Percentiles rank a stretch among this genome's conserved stretches.
These are phyloP conservation scores for Cladochytrium replicatum DNA, from an alignment of 192 early-diverging fungal species.

Conservation along the genomic window DNA sequence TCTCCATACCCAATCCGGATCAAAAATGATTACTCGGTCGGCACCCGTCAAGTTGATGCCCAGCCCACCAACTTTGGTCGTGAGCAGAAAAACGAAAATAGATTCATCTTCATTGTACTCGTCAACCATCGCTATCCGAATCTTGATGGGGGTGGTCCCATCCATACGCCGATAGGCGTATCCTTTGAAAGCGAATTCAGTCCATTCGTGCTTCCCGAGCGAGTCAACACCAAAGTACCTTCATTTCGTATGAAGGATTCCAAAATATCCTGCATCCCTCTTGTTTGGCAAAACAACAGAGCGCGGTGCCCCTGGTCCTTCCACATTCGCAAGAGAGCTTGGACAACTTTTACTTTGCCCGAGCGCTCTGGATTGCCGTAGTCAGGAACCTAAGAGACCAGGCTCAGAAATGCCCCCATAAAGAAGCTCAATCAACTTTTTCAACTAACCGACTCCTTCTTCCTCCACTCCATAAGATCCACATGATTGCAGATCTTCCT, in stretches of 20 bases:
- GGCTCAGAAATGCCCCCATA: no score
- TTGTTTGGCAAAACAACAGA: constrained; percentile 87
- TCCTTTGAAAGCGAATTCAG: constrained; percentile 14
- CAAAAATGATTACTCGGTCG: constrained; percentile 85
- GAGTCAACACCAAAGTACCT: no score
- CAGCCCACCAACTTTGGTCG: constrained; percentile 93
- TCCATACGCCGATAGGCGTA: constrained; percentile 86
- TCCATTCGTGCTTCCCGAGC: constrained; percentile 3
- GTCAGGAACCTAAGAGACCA: constrained; percentile 27
- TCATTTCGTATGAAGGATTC: constrained; percentile 55
- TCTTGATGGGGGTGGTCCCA: constrained; percentile 82
- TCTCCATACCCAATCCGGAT: constrained; percentile 81
- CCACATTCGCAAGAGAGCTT: constrained; percentile 78
- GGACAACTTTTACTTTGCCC: constrained; percentile 88
- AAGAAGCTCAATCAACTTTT: not conserved
- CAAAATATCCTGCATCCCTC: constrained; percentile 92
- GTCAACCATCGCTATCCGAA: constrained; percentile 77
- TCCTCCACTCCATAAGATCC: constrained; percentile 49
- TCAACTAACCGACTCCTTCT: not conserved
- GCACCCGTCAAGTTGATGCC: constrained; percentile 94
- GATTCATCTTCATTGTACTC: constrained; percentile 62
- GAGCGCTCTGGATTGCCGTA: constrained; percentile 57
- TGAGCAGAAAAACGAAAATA: constrained; percentile 88
- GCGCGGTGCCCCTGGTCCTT: constrained; percentile 69
- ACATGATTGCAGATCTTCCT: constrained; percentile 98